Conservation (phyloP, 345 rosid species). For the Cardamine resedifolia region DNA sequence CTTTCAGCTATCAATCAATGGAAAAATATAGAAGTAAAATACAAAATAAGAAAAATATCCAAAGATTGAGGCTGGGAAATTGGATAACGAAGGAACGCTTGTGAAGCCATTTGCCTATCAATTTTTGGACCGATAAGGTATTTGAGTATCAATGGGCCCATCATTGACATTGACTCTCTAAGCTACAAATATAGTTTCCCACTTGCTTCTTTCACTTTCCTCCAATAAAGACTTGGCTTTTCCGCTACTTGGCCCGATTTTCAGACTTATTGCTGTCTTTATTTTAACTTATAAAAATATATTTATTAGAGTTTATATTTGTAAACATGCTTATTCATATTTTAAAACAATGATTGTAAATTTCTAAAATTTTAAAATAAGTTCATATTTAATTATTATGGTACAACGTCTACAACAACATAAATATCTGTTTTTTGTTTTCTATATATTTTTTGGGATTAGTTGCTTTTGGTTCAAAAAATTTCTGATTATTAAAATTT, state of each 20-base stretch:
- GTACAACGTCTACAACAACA: background rate
- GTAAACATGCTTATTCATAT: background rate
- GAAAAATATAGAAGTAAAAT: background rate
- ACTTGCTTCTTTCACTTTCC: constrained; percentile 35
- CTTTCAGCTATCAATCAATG: background rate
- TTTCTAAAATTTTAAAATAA: background rate
- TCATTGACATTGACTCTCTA: constrained; percentile 28
- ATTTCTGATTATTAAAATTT: too few species aligned
- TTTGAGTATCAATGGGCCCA: constrained; percentile 13
- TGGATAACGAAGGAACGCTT: constrained; percentile 40
- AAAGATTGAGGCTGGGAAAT: constrained; percentile 20
- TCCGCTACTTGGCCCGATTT: background rate
- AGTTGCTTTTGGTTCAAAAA: too few species aligned
- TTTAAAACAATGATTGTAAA: background rate
- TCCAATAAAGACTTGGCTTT: background rate
- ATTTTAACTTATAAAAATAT: background rate
- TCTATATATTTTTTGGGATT: background rate
- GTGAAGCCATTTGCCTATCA: constrained; percentile 35
- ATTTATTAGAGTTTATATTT: background rate
- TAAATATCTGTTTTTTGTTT: background rate
- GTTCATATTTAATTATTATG: background rate
- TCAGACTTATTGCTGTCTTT: background rate
- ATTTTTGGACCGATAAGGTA: constrained; percentile 33
- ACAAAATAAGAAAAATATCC: constrained; percentile 18
- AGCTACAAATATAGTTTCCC: constrained; percentile 24